Base-by-base conservation (phyloP, 805 yeast genomes). In the Candida berthetii region DNA sequence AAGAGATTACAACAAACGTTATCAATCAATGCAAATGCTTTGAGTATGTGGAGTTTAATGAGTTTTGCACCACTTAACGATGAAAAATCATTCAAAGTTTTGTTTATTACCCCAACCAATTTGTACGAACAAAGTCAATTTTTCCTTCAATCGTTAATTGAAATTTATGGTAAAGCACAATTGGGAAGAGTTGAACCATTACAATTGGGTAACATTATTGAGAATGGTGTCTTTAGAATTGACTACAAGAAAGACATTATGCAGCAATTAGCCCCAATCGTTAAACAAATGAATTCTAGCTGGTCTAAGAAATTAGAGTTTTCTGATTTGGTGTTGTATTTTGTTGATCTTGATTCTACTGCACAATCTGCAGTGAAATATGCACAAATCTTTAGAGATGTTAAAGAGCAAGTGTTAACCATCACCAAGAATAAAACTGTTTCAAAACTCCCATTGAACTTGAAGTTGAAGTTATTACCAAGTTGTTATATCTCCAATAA, bases 21-120 rank as follows among this genome's bases (percentile, higher is more conserved):
- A 43, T 72, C 66, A 28, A 65, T 73, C 34, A 78, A 71, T 54
- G 69, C 70, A 49, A 64, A 69, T 27, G 78, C 75, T 37, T 57
- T 72, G 15, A 58, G 61, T 44, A 74, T 72, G 51, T 82, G 82
- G 89, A 78, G 67, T 49, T 61, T 69, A 35, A 54, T 85, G 49
- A 74, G 76, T 43, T 67, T 84, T 38, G 70, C 72, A 35, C 86
- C 91, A 0, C 50, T 72, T 7, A 55, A 58, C 19, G 72, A 70
- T 1, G 58, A 63, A 1, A 81, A 82, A 46, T 64, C 74, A 43
- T 73, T 81, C 44, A 74, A 73, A 42, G 58, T 78, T 7, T 46
- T 83, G 8, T 51, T 81, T 44, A 52, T 85, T 1, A 53, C 64
- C 0, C 52, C 66, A 4, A 46, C 39, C 1, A 56, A 55, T 24